Evolutionary conservation across 306 rosid genomes (phyloP), one percentile per base, ranked within the genome.

Genomic region (Prunus armeniaca): DNA sequence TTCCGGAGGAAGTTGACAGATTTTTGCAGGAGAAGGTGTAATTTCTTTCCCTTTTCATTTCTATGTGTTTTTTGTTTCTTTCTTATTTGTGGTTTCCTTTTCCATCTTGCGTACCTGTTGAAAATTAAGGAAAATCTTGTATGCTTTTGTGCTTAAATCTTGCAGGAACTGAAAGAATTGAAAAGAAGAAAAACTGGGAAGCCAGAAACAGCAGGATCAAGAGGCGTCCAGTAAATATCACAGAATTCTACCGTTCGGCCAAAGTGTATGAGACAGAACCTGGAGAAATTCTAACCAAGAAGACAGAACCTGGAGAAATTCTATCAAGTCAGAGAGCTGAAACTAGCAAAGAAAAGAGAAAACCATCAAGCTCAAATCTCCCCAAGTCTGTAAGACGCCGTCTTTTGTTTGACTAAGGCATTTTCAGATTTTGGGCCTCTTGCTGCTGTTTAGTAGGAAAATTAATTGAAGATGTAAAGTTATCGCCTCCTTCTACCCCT

Each of bases 311-410:
- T 32, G 38, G 38, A 34, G 41, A 34, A 34, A 34, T 34, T 34
- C 41, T 34, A 34, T 34, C 41, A 38, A 41, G 66, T 85, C 73
- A 47, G 64, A 84, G 30, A 2, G 78, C 73, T 56, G 86, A 70
- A 72, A 63, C 74, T 46, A 83, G 86, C 18, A 81, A 88, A 68
- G 72, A 12, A 67, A 90, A 85, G 82, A 85, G 90, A 70, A 79
- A 82, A 64, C 63, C 28, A 5, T 78, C 92, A 4, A 80, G 77
- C 54, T 54, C 87, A 20, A 92, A 83, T 32, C 78, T 88, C 46
- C 67, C 93, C 0, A 92, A 95, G 87, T 92, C 97, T 24, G 93
- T 79, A 52, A 83, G 97, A 84, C 96, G 97, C 5, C 91, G 92
- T 72, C 99, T 95, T 83, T 87, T 89, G 79, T 95, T 95, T 65